Conservation (phyloP, 2,329 filamentous ascomycete genomes). For the Neodidymelliopsis sp. region DNA sequence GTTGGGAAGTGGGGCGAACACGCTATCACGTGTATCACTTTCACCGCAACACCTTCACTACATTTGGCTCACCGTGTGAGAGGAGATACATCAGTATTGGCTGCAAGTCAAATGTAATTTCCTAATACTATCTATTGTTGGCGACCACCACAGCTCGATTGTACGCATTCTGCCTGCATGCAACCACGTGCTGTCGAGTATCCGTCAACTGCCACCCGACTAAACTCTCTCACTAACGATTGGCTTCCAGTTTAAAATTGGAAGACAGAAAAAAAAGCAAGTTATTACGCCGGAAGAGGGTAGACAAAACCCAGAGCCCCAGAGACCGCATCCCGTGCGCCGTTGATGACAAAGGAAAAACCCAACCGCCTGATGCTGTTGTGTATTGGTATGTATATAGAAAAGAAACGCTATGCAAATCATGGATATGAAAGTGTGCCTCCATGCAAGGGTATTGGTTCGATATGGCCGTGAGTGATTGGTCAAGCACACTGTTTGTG, state of each 20-base stretch:
- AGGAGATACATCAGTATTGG: background rate
- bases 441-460: slow-evolving; percentile 25
- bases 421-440: slow-evolving; percentile 37
- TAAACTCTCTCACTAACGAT: too few species aligned
- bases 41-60: background rate
- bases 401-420: slow-evolving; percentile 49
- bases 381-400: slow-evolving; percentile 24
- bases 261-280: slow-evolving; percentile 14
- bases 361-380: slow-evolving; percentile 32
- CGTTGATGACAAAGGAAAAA: slow-evolving; percentile 21
- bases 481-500: background rate
- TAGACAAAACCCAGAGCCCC: slow-evolving; percentile 10
- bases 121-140: background rate
- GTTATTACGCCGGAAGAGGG: slow-evolving; percentile 28
- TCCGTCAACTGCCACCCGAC: too few species aligned
- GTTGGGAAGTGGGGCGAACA: slow-evolving; percentile 1
- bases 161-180: background rate
- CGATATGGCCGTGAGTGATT: background rate
- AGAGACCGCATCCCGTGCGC: slow-evolving; percentile 19
- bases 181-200: background rate
- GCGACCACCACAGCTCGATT: background rate
- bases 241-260: too few species aligned
- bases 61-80: background rate
- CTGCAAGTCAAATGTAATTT: too few species aligned
- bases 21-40: background rate